phyloP scores from a whole-genome alignment of 208 protist species.

The Trypanosoma lewisi region DNA sequence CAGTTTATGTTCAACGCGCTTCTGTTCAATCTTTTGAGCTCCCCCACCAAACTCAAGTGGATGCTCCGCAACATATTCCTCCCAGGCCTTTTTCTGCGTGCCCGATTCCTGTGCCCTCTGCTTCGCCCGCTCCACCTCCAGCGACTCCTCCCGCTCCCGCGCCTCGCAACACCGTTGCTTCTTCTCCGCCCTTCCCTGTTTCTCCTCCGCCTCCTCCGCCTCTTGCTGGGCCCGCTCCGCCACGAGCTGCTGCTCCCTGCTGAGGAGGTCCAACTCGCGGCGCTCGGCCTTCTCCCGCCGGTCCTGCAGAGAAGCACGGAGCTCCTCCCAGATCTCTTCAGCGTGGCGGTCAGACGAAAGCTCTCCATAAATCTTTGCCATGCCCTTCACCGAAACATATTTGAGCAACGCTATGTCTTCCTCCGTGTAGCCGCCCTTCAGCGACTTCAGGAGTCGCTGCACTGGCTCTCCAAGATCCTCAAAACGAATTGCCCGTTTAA shows the following conservation, averaged over 20 bases:
- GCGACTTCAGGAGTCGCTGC: conserved; percentile 61
- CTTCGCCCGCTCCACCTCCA: conserved; percentile 43
- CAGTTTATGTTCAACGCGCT: conserved; percentile 44
- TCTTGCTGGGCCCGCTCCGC: conserved; percentile 26
- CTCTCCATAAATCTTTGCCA: conserved; percentile 85
- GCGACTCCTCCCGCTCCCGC: conserved; percentile 49
- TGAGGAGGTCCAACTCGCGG: conserved; percentile 41
- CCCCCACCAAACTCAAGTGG: conserved; percentile 54
- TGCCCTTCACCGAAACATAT: conserved; percentile 81
- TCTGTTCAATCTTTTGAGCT: conserved; percentile 56
- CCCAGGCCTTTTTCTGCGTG: conserved; percentile 72
- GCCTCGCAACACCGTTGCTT: conserved; percentile 55
- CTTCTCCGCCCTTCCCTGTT: conserved; percentile 1
- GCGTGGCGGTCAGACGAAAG: conserved; percentile 58
- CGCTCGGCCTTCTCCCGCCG: conserved; percentile 41
- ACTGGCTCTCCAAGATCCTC: conserved; percentile 87
- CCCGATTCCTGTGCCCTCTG: conserved; percentile 33
- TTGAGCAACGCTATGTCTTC: conserved; percentile 82
- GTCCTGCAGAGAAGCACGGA: conserved; percentile 49
- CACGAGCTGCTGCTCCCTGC: conserved; percentile 27
- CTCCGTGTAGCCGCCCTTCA: conserved; percentile 60
- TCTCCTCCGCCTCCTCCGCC: conserved; percentile 34
- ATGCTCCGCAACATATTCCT: conserved; percentile 70
- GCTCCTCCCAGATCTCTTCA: conserved; percentile 76
- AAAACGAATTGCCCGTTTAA: conserved; percentile 64